A percentile compares a stretch with the other conserved stretches of the same genome.
These are phyloP conservation scores for Globisporangium barbulae DNA, from an alignment of 352 stramenopile genomes.

Conservation along the genomic window DNA sequence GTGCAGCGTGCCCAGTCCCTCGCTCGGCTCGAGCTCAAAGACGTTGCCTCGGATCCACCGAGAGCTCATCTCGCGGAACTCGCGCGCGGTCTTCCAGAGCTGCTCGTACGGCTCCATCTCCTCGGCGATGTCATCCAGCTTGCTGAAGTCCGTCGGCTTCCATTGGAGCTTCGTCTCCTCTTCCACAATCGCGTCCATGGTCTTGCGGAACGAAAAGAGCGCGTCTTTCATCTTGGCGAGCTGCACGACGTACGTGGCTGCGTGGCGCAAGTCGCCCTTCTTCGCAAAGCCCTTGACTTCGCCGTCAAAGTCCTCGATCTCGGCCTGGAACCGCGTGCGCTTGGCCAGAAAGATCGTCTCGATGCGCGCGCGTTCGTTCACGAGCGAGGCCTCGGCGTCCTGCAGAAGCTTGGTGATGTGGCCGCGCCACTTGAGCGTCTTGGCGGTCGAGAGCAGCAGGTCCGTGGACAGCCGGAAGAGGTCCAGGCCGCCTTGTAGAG, in stretches of 20 bases:
- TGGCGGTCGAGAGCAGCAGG: constrained; percentile 52
- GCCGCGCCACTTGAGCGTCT: constrained; percentile 62
- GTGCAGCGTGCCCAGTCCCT: constrained; percentile 43
- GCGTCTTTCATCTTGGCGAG: constrained; percentile 71
- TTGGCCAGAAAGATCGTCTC: constrained; percentile 72
- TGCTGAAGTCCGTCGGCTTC: constrained; percentile 67
- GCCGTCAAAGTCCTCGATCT: constrained; percentile 72
- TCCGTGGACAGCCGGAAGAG: constrained; percentile 28
- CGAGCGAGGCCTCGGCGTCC: constrained; percentile 49
- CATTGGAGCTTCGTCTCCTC: constrained; percentile 69
- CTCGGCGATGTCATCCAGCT: constrained; percentile 71
- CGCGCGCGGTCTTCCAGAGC: constrained; percentile 62
- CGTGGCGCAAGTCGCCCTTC: constrained; percentile 71
- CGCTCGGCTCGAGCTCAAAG: constrained; percentile 58
- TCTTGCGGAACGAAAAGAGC: constrained; percentile 47
- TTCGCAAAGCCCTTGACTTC: constrained; percentile 71
- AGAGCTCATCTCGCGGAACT: constrained; percentile 74
- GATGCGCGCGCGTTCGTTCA: constrained; percentile 61
- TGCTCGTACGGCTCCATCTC: constrained; percentile 76
- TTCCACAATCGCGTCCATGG: constrained; percentile 49
- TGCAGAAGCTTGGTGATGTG: constrained; percentile 54
- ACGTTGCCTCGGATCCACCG: constrained; percentile 61
- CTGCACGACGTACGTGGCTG: constrained; percentile 74
- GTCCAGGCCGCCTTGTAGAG: not conserved
- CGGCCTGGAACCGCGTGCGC: constrained; percentile 60